Percentiles rank a stretch among this genome's conserved stretches.
These are phyloP conservation scores for Linaria vulgaris DNA, from an alignment of 257 asterid genomes.

Conservation along the genomic window DNA sequence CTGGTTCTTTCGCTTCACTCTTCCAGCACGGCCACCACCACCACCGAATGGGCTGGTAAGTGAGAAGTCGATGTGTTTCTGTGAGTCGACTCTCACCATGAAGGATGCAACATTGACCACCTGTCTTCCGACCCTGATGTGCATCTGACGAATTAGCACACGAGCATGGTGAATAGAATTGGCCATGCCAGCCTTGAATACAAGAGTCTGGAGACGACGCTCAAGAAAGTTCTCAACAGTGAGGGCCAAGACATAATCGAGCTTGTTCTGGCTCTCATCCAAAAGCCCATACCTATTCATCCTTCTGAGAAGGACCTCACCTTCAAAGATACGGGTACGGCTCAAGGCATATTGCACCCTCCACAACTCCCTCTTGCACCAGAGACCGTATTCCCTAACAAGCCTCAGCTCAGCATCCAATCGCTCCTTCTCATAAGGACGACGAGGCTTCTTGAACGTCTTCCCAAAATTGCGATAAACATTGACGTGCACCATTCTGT, in stretches of 20 bases:
- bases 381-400: conserved; percentile 62
- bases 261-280: conserved; percentile 47
- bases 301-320: conserved; percentile 72
- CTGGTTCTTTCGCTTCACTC: conserved; percentile 45
- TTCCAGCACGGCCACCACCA: conserved; percentile 49
- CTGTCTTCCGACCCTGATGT: conserved; percentile 52
- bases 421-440: conserved; percentile 72
- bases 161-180: conserved; percentile 53
- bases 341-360: conserved; percentile 66
- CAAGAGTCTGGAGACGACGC: conserved; percentile 49
- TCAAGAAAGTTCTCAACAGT: conserved; percentile 52
- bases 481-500: conserved; percentile 41
- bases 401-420: conserved; percentile 69
- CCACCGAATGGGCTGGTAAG: conserved; percentile 49
- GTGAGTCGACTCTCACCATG: conserved; percentile 48
- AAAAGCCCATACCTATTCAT: conserved; percentile 48
- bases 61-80: conserved; percentile 46
- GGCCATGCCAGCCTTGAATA: conserved; percentile 51
- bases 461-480: conserved; percentile 55
- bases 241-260: conserved; percentile 46
- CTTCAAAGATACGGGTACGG: conserved; percentile 70
- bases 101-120: conserved; percentile 48
- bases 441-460: conserved; percentile 71
- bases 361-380: conserved; percentile 74
- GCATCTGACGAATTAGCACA: conserved; percentile 49